Base-by-base conservation (phyloP, 768 basidiomycete species). In the Lyophyllum atratum region DNA sequence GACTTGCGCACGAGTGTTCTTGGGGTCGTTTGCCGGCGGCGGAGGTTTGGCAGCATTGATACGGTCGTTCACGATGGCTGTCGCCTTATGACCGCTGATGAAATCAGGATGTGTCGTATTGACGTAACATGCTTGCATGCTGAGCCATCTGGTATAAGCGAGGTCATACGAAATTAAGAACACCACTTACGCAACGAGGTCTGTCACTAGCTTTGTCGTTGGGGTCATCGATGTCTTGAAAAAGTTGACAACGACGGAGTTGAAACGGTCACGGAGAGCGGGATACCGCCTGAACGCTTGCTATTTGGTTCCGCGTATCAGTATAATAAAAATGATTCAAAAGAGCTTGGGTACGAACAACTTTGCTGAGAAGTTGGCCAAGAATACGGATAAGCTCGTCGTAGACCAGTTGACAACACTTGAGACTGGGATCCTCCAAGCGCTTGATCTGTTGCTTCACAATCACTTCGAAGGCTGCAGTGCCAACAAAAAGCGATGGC, bases 101-200 rank as follows among this genome's bases (percentile, higher is more conserved):
- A 99, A 98, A 75, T 99, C 97, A 1, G 97, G 97, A 70, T 99
- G 97, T 1, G 96, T 98, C 14, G 97, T 98, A 76, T 99, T 99
- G 66, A 99, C 90, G 70, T 98, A 99, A 71, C 94, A 96, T 34
- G 95, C 94, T 78, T 98, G 96, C 95, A 98, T 98, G 33, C 91
- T 94, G 56, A 39, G 21, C 25, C 11, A 50, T 21, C 26, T 11
- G 34, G 43, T 47, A 51, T 52, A 48, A 52, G 48, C 28, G 33
- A 45, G 14, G 31, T 49, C 22, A 58, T 29, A 24, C 10, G 33
- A 9, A 43, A 51, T 9, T 34, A 25, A 1, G 40, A 44, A 22
- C 22, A 53, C 39, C 26, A 85, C 92, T 70, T 70, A 94, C 90
- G 92, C 73, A 50, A 98, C 95, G 78, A 99, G 85, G 64, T 99